Evolutionary conservation across 495 filamentous ascomycete genomes (phyloP), one percentile per base, ranked within the genome.

Genomic region (Penicillium fimorum): DNA sequence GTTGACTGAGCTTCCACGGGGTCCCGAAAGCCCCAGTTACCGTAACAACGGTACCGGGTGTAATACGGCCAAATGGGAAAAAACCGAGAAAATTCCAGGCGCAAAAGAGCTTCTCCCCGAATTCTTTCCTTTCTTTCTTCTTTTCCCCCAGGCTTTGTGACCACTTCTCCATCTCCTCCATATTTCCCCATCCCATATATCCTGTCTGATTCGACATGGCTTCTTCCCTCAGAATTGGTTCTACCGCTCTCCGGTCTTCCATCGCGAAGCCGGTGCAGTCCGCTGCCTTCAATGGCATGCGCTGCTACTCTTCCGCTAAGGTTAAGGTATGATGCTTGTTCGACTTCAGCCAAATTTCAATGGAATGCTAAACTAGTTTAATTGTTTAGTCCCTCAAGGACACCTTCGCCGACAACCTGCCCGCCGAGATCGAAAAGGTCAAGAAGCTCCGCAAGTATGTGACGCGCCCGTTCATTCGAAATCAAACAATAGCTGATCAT

Each of bases 341-440:
- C 35, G 0, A 5, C 5, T n/a, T 56, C 12, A 12, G 55, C 11
- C 13, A 60, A 56, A 37, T 24, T 62, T 55, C 58, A 60, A 61
- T 60, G 48, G 13, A 9, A 66, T 72, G 53, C 70, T 64, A 60
- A 68, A 44, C 2, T 18, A 12, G 18, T 43, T 15, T 25, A 10
- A 49, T 29, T 5, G 29, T 30, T 57, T 40, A 98, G 95, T 91
- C 92, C 59, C 79, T 99, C 70, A 99, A 99, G 82, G 94, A 99
- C 67, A 92, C 90, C 72, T 99, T 99, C 73, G 92, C 93, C 69
- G 94, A 92, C 72, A 86, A 90, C 69, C 83, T 98, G 50, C 94
- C 94, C 58, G 89, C 84, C 69, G 92, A 97, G 83, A 88, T 96
- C 75, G 95, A 99, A 78, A 89, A 97, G 85, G 92, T 99, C 78